These are phyloP conservation scores for Phytophthora ohioensis DNA, from an alignment of 352 stramenopile species.

Conservation along the genomic window DNA sequence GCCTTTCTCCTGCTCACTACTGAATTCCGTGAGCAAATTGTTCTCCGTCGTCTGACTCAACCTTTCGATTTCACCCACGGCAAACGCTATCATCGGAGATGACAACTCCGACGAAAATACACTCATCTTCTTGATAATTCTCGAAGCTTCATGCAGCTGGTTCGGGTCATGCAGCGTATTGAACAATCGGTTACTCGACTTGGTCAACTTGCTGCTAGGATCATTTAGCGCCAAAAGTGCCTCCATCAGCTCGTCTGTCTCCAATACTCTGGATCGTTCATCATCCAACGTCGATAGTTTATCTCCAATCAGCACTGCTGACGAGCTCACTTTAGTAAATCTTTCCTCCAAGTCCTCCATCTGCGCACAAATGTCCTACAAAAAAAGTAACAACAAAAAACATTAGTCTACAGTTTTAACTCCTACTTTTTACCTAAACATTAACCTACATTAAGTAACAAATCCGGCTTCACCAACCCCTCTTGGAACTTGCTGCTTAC, in stretches of 20 bases:
- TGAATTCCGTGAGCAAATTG: constrained; percentile 78
- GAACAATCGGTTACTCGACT: constrained; percentile 69
- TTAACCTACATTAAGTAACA: constrained; percentile 56
- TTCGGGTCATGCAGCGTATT: constrained; percentile 73
- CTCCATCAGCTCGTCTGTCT: constrained; percentile 85
- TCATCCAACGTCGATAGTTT: constrained; percentile 69
- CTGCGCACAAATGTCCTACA: constrained; percentile 74
- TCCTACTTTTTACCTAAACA: constrained; percentile 1
- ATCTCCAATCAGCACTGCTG: constrained; percentile 78
- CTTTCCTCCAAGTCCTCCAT: constrained; percentile 88
- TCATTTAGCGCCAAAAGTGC: constrained; percentile 80
- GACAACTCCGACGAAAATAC: constrained; percentile 78
- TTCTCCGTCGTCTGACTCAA: constrained; percentile 83
- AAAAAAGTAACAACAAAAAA: constrained; percentile 9
- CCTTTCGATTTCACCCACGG: constrained; percentile 75
- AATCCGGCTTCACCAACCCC: constrained; percentile 65
- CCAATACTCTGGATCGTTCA: constrained; percentile 69
- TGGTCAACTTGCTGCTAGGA: constrained; percentile 52
- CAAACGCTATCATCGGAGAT: constrained; percentile 60
- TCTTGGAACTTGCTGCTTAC: constrained; percentile 69
- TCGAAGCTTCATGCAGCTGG: constrained; percentile 75
- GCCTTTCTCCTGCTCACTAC: constrained; percentile 68
- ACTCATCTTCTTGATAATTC: constrained; percentile 79
- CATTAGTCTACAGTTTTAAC: constrained; percentile 7
- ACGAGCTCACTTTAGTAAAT: constrained; percentile 89